Percentiles rank a stretch among this genome's conserved stretches.
Evolutionary conservation across 805 yeast species (phyloP).

Genomic region (Saccharomycopsis capsularis): DNA sequence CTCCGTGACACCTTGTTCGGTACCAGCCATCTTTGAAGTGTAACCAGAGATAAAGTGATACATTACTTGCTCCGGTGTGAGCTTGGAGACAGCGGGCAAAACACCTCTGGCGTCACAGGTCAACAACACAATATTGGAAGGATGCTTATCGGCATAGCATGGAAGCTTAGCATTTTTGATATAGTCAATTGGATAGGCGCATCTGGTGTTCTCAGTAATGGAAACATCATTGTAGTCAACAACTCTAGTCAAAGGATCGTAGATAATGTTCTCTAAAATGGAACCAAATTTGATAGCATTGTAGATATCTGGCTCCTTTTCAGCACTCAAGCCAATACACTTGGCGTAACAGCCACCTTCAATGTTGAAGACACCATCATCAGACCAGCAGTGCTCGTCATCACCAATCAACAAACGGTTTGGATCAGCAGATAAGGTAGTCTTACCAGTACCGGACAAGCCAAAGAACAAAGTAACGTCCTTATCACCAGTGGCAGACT

Average conservation of each 20-base stretch:
- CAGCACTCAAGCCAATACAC: constrained; percentile 81
- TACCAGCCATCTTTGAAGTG: constrained; percentile 99
- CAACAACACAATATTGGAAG: constrained; percentile 82
- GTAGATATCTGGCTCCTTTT: constrained; percentile 96
- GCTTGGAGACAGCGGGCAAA: constrained; percentile 91
- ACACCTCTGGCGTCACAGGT: constrained; percentile 99
- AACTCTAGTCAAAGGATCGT: constrained; percentile 66
- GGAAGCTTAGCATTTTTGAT: constrained; percentile 96
- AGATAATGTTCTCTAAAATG: constrained; percentile 86
- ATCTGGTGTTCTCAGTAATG: constrained; percentile 95
- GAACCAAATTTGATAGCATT: constrained; percentile 93
- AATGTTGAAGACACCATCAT: constrained; percentile 95
- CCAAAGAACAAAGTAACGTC: constrained; percentile 97
- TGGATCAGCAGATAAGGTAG: constrained; percentile 95
- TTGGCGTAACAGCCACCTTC: constrained; percentile 99
- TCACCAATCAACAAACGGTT: constrained; percentile 92
- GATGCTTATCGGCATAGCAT: constrained; percentile 84
- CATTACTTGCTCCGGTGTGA: constrained; percentile 94
- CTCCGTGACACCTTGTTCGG: constrained; percentile 97
- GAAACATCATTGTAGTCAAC: constrained; percentile 80
- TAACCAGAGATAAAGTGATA: constrained; percentile 97
- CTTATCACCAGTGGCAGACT: constrained; percentile 60
- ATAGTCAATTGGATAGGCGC: constrained; percentile 96
- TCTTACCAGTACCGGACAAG: constrained; percentile 96
- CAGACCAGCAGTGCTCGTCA: constrained; percentile 99